A percentile compares a stretch with the other conserved stretches of the same genome.
These are phyloP conservation scores for Penicillium polonicum DNA, from an alignment of 2,329 filamentous ascomycete genomes.

Conservation along the genomic window DNA sequence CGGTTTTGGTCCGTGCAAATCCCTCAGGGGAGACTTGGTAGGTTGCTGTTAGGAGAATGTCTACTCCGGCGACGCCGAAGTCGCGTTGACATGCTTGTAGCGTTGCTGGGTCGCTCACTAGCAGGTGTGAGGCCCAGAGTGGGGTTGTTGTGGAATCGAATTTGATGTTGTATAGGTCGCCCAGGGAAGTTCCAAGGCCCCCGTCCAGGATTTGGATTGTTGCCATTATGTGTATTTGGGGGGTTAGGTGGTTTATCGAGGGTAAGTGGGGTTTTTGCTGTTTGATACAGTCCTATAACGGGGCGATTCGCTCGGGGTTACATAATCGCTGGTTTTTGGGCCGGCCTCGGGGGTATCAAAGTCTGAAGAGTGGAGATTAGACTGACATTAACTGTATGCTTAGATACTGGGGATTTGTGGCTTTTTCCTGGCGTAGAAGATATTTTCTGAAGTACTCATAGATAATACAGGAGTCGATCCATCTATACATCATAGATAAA, in stretches of 20 bases:
- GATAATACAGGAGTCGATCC: too few relatives aligned
- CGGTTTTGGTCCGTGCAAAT: constrained; percentile 53
- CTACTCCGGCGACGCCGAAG: constrained; percentile 58
- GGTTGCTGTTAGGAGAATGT: constrained; percentile 66
- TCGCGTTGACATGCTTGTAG: constrained; percentile 57
- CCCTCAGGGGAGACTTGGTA: constrained; percentile 63
- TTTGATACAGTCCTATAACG: background rate
- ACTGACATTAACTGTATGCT: background rate
- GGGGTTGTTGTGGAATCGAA: constrained; percentile 54
- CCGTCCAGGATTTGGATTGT: constrained; percentile 60
- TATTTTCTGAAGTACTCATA: too few relatives aligned
- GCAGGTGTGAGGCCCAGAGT: constrained; percentile 67
- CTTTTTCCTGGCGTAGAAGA: background rate
- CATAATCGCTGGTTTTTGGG: background rate
- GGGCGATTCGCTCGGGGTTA: background rate
- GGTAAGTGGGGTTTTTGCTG: constrained; percentile 9
- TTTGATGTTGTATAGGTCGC: constrained; percentile 54
- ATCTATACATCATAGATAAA: background rate
- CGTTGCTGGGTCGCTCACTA: constrained; percentile 54
- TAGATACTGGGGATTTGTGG: background rate
- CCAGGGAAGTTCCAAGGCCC: constrained; percentile 65
- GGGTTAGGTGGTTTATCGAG: background rate
- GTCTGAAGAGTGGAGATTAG: background rate
- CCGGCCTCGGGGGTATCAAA: background rate
- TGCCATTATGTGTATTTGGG: constrained; percentile 23